These are phyloP conservation scores for Hericium alpestre DNA, from an alignment of 768 basidiomycete genomes.

Conservation along the genomic window DNA sequence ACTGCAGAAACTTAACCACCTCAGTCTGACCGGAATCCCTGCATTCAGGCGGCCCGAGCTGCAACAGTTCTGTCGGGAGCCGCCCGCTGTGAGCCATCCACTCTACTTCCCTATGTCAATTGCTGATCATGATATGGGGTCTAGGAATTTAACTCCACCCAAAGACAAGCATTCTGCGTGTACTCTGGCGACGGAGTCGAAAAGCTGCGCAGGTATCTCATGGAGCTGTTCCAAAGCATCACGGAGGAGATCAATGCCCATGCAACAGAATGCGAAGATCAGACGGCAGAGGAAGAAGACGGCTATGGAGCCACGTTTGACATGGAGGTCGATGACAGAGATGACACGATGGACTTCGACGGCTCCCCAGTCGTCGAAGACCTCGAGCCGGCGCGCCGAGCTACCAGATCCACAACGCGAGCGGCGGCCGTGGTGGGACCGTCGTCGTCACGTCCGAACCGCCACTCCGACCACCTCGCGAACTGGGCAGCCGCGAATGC, in stretches of 20 bases:
- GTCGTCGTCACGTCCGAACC: too few species aligned
- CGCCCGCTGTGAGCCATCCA: conserved; percentile 58
- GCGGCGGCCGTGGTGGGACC: background rate
- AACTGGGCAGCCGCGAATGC: too few species aligned
- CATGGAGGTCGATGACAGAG: conserved; percentile 27
- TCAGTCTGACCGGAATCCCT: conserved; percentile 94
- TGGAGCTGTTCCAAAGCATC: conserved; percentile 64
- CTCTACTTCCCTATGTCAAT: background rate
- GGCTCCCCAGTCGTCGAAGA: conserved; percentile 1
- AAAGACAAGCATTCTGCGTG: conserved; percentile 88
- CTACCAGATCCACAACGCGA: conserved; percentile 2
- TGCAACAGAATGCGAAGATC: conserved; percentile 39
- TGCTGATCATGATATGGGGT: conserved; percentile 1
- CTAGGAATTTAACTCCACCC: conserved; percentile 86
- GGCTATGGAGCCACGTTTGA: conserved; percentile 21
- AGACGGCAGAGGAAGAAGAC: conserved; percentile 31
- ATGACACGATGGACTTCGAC: background rate
- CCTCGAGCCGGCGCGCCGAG: too few species aligned
- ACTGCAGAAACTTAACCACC: conserved; percentile 84
- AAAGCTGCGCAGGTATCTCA: conserved; percentile 71
- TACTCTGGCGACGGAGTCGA: conserved; percentile 88
- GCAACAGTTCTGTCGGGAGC: conserved; percentile 81
- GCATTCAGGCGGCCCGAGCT: conserved; percentile 79
- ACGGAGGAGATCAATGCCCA: conserved; percentile 45
- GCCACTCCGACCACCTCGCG: too few species aligned